Evolutionary conservation across 345 rosid species (phyloP).

Genomic region (Garcia nutans): DNA sequence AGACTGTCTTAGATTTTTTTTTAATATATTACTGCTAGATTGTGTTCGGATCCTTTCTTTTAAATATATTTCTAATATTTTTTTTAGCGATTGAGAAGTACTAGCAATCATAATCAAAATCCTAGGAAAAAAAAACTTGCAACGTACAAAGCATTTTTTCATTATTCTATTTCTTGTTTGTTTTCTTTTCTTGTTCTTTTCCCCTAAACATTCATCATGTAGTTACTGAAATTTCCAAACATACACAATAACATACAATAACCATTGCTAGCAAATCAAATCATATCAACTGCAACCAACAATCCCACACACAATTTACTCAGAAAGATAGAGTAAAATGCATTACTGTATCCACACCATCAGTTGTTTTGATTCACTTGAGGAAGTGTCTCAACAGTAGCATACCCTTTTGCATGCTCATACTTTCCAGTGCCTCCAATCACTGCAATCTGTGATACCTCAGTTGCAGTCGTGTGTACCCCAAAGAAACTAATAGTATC

Average conservation of each 20-base stretch:
- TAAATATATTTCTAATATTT: too few relatives aligned
- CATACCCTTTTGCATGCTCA: slow-evolving; percentile 72
- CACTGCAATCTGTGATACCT: slow-evolving; percentile 62
- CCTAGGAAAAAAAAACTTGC: too few relatives aligned
- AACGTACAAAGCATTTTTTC: neutral
- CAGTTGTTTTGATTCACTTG: slow-evolving; percentile 69
- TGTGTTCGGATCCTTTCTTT: too few relatives aligned
- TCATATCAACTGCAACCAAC: neutral
- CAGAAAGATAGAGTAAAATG: slow-evolving; percentile 56
- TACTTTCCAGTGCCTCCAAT: slow-evolving; percentile 86
- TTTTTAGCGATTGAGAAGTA: too few relatives aligned
- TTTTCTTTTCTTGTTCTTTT: neutral
- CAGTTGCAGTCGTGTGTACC: slow-evolving; percentile 72
- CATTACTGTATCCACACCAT: slow-evolving; percentile 76
- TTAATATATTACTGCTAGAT: too few relatives aligned
- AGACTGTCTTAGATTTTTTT: too few relatives aligned
- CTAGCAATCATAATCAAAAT: too few relatives aligned
- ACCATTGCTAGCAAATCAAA: neutral
- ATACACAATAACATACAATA: neutral
- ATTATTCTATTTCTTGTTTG: neutral
- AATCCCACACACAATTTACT: slow-evolving; percentile 15
- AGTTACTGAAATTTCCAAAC: neutral
- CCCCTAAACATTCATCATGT: neutral
- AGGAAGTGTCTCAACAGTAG: slow-evolving; percentile 62
- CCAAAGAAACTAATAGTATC: slow-evolving; percentile 86